Percentiles rank a stretch among this genome's conserved stretches.
Conservation (phyloP, 192 early-diverging fungal genomes). For the Powellomyces hirtus region DNA sequence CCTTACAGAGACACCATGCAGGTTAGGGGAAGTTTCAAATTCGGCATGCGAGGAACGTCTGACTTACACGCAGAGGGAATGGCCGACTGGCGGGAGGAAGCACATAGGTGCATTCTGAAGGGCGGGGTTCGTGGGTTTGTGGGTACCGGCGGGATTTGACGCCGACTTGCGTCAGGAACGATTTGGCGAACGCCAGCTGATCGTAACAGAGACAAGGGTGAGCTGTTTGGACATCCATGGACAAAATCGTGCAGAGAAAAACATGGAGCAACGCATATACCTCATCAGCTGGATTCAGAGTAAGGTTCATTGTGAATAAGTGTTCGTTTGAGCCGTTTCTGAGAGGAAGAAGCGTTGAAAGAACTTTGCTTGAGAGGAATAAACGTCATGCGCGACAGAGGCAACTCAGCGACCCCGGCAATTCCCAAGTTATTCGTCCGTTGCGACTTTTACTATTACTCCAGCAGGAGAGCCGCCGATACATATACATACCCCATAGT, state of each 20-base stretch:
- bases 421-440: no score
- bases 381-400: no score
- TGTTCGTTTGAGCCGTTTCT: no score
- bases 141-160: neutral
- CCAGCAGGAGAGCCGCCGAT: no score
- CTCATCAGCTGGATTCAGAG: constrained; percentile 26
- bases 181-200: constrained; percentile 18
- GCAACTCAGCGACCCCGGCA: no score
- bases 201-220: neutral
- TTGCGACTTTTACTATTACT: no score
- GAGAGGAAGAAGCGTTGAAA: no score
- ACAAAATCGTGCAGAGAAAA: neutral
- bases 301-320: constrained; percentile 1
- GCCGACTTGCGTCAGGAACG: constrained; percentile 13
- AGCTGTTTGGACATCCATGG: neutral
- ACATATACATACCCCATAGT: no score
- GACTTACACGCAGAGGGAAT: constrained; percentile 20
- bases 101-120: neutral
- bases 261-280: neutral
- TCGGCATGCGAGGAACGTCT: no score
- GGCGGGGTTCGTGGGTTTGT: constrained; percentile 18
- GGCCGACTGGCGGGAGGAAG: constrained; percentile 26
- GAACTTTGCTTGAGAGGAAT: no score
- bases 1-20: neutral
- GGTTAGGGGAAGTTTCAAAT: no score